These are phyloP conservation scores for Triticum timopheevii DNA, from an alignment of 176 grass and related monocot genomes.

Conservation along the genomic window DNA sequence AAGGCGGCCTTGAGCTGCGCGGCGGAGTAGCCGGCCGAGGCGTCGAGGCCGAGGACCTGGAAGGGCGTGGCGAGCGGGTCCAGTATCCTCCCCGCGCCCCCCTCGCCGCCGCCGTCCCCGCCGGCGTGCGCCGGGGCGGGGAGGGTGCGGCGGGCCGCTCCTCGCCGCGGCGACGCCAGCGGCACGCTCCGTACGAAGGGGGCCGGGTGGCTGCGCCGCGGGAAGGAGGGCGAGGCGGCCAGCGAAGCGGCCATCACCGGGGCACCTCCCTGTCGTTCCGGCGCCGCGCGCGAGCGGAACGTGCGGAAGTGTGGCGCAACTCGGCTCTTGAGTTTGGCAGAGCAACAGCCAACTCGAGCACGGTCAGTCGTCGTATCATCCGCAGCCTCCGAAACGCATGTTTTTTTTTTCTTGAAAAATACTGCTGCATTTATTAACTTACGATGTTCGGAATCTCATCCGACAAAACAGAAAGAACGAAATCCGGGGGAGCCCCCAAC, in stretches of 20 bases:
- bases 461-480: too few species aligned
- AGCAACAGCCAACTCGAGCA: too few species aligned
- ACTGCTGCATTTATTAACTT: too few species aligned
- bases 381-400: too few species aligned
- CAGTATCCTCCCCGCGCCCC: conserved; percentile 40
- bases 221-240: neutral
- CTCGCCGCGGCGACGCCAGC: neutral
- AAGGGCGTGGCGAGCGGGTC: conserved; percentile 55
- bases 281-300: neutral
- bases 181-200: neutral
- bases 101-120: neutral
- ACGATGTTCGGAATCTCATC: too few species aligned
- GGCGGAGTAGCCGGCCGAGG: conserved; percentile 32
- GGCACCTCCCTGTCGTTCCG: neutral
- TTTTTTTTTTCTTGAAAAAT: too few species aligned
- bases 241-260: conserved; percentile 15
- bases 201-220: neutral
- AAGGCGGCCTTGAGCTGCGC: conserved; percentile 61
- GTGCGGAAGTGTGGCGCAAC: neutral
- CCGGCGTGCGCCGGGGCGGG: conserved; percentile 13
- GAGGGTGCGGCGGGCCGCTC: neutral
- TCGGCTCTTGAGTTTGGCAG: too few species aligned
- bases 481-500: too few species aligned
- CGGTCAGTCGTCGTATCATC: too few species aligned
- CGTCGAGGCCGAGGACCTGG: conserved; percentile 54